Percentiles rank a stretch among this genome's conserved stretches.
Evolutionary conservation across 805 yeast species (phyloP).

Genomic region (Saturnispora halmiae): DNA sequence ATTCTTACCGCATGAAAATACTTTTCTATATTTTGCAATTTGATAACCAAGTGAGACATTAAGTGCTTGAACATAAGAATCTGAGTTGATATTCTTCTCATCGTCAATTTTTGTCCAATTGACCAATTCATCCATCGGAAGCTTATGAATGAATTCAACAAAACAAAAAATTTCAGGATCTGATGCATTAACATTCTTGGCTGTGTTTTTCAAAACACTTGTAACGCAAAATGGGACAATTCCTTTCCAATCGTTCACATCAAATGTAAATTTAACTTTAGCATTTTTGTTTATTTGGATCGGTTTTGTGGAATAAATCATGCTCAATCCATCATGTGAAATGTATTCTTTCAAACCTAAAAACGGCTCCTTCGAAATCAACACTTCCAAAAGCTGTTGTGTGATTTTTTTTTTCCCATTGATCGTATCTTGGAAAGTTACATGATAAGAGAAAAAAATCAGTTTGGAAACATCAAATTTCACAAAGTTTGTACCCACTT

Average conservation of each 20-base stretch:
- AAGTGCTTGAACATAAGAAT: constrained; percentile 19
- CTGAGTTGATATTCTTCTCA: constrained; percentile 17
- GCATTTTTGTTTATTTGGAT: constrained; percentile 17
- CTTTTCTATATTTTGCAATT: constrained; percentile 18
- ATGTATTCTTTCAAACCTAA: constrained; percentile 11
- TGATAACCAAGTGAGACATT: constrained; percentile 19
- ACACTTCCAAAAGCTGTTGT: constrained; percentile 17
- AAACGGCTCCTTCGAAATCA: constrained; percentile 17
- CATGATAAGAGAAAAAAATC: constrained; percentile 17
- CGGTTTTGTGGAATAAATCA: constrained; percentile 17
- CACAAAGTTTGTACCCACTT: constrained; percentile 20
- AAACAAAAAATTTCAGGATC: constrained; percentile 15
- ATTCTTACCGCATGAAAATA: constrained; percentile 19
- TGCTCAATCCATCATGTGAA: constrained; percentile 20
- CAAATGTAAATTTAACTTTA: constrained; percentile 16
- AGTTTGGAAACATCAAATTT: constrained; percentile 15
- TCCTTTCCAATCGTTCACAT: constrained; percentile 17
- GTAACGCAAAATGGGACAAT: constrained; percentile 16
- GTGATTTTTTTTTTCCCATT: constrained; percentile 16
- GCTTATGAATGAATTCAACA: constrained; percentile 18
- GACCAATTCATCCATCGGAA: constrained; percentile 19
- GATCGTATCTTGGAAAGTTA: constrained; percentile 20
- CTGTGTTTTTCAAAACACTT: constrained; percentile 7
- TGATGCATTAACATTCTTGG: constrained; percentile 6
- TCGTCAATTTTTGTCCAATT: constrained; percentile 17